Conservation (phyloP, 306 rosid genomes). For the Trifolium subterraneum region DNA sequence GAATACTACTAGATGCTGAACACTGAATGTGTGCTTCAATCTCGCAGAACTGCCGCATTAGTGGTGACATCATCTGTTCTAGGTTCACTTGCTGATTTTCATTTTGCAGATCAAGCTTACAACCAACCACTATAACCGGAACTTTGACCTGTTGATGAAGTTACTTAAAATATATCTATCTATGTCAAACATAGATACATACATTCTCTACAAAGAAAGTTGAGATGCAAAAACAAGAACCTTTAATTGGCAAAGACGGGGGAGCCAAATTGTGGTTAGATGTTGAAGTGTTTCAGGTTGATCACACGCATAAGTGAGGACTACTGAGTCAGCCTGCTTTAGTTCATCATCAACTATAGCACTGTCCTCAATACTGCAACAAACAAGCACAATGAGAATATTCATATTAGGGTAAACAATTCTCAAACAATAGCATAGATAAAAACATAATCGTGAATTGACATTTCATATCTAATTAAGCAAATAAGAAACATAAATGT, state of each 20-base stretch:
- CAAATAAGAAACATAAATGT: no score
- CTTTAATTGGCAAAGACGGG: slow-evolving; percentile 86
- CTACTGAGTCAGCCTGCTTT: slow-evolving; percentile 88
- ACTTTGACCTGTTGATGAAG: slow-evolving; percentile 71
- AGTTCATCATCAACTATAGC: slow-evolving; percentile 87
- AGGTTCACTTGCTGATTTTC: slow-evolving; percentile 86
- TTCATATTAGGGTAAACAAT: no score
- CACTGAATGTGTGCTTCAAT: slow-evolving; percentile 97
- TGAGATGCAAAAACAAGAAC: slow-evolving; percentile 51
- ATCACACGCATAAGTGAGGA: slow-evolving; percentile 93
- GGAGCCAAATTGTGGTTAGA: slow-evolving; percentile 86
- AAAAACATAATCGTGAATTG: no score
- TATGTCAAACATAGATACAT: slow-evolving; percentile 22
- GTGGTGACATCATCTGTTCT: slow-evolving; percentile 94
- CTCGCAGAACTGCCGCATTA: slow-evolving; percentile 96
- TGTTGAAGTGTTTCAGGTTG: slow-evolving; percentile 83
- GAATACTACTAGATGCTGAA: slow-evolving; percentile 82
- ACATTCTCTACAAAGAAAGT: not conserved
- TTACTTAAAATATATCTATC: not conserved
- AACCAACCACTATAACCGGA: slow-evolving; percentile 94
- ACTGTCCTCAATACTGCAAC: slow-evolving; percentile 72
- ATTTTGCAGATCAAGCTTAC: slow-evolving; percentile 93
- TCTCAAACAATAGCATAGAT: no score
- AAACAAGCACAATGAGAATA: not conserved
- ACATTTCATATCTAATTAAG: no score